Evolutionary conservation across 129 eudicot genomes (phyloP).

Genomic region (Centella asiatica): DNA sequence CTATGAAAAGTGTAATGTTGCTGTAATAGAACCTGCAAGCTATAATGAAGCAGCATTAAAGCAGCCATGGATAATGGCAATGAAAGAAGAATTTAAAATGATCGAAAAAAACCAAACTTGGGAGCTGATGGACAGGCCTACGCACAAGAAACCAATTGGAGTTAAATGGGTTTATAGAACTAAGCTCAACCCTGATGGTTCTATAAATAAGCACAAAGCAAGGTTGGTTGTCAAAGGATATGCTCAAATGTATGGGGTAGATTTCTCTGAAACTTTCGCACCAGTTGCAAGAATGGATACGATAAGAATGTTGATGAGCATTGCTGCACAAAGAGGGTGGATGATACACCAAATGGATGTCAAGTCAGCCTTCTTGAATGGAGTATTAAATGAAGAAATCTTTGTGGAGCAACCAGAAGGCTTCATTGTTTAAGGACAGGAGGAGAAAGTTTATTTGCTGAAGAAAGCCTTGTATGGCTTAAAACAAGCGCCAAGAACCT

Average conservation of each 20-base stretch:
- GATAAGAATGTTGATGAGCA: background rate
- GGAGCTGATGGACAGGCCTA: background rate
- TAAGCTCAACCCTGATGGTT: background rate
- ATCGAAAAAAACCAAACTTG: background rate
- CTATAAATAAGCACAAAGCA: too few relatives aligned
- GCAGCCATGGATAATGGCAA: background rate
- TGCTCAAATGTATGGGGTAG: too few relatives aligned
- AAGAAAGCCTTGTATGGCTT: background rate
- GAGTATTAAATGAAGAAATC: background rate
- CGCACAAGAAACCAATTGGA: background rate
- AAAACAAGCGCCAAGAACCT: too few relatives aligned
- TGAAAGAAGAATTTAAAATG: background rate
- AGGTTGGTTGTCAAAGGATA: background rate
- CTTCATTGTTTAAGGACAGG: background rate
- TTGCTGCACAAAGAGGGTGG: background rate
- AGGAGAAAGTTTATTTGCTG: background rate
- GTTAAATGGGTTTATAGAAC: background rate
- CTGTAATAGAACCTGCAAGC: background rate
- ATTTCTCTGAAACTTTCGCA: background rate
- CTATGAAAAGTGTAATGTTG: background rate
- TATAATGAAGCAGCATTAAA: background rate
- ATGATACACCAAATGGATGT: background rate
- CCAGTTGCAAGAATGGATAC: background rate
- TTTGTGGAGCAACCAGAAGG: background rate
- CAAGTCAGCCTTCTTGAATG: background rate